phyloP scores from a whole-genome alignment of 2,329 filamentous ascomycete genomes.

The Penicillium sp. region DNA sequence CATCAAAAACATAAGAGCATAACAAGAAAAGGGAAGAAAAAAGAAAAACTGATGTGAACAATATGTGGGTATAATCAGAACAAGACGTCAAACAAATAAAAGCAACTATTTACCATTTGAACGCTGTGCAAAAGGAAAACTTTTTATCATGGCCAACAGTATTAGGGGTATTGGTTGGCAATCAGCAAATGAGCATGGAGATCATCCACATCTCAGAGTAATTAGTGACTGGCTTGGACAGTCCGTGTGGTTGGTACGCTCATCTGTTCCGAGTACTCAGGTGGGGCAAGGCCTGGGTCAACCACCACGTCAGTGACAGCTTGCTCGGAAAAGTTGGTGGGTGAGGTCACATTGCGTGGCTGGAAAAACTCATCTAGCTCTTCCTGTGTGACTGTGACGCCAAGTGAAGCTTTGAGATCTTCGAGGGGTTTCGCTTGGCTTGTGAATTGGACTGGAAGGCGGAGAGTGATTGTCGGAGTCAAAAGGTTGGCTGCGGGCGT shows the following conservation, averaged over 20 bases:
- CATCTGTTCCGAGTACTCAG: slow-evolving; percentile 18
- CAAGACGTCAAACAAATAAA: not conserved
- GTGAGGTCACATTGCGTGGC: slow-evolving; percentile 28
- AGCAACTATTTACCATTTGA: not conserved
- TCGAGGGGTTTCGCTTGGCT: slow-evolving; percentile 18
- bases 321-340: not conserved
- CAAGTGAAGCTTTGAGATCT: slow-evolving; percentile 10
- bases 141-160: not conserved
- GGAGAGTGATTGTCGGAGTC: slow-evolving; percentile 41
- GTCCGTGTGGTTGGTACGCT: not conserved
- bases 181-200: not conserved
- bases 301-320: slow-evolving; percentile 6
- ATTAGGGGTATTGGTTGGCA: slow-evolving; percentile 4
- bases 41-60: not conserved
- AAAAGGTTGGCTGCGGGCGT: slow-evolving; percentile 47
- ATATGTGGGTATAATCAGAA: slow-evolving; percentile 3
- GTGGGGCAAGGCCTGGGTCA: slow-evolving; percentile 16
- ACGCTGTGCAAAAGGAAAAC: not conserved
- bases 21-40: not conserved
- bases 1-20: not conserved
- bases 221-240: not conserved
- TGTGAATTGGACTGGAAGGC: slow-evolving; percentile 46
- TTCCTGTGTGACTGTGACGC: slow-evolving; percentile 24
- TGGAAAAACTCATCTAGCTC: slow-evolving; percentile 32
- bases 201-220: not conserved